phyloP scores from a whole-genome alignment of 495 filamentous ascomycete species.

The Tuber melanosporum region DNA sequence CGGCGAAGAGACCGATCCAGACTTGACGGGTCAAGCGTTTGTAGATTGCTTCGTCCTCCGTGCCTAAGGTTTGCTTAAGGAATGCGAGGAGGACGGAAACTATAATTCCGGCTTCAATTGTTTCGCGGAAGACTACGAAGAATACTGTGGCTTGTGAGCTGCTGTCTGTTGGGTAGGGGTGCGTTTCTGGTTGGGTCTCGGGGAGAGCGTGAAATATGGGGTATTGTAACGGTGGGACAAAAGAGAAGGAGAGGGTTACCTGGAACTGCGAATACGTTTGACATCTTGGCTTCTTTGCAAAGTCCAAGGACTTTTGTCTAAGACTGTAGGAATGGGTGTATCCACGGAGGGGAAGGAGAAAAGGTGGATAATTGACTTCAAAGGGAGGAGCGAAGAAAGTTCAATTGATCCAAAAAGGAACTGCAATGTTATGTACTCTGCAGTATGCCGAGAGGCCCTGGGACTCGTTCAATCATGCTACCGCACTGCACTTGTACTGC shows the following conservation, averaged over 20 bases:
- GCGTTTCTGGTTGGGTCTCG: neutral
- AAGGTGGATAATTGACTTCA: neutral
- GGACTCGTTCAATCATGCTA: neutral
- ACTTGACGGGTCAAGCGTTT: slow-evolving; percentile 54
- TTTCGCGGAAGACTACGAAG: slow-evolving; percentile 69
- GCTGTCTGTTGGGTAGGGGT: neutral
- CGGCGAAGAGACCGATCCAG: slow-evolving; percentile 54
- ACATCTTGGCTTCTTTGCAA: slow-evolving; percentile 31
- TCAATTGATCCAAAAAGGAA: neutral
- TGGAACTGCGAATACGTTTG: slow-evolving; percentile 46
- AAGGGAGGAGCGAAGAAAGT: neutral
- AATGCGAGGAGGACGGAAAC: slow-evolving; percentile 66
- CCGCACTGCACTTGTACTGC: neutral
- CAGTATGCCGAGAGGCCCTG: neutral
- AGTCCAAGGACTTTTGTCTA: neutral
- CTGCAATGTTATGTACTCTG: neutral
- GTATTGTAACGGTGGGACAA: neutral
- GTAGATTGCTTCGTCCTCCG: slow-evolving; percentile 41
- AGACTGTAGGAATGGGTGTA: neutral
- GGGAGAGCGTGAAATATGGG: neutral
- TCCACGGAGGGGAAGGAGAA: neutral
- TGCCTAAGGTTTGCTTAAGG: slow-evolving; percentile 56
- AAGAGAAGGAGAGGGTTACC: slow-evolving; percentile 35
- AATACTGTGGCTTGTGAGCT: slow-evolving; percentile 48
- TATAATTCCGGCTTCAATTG: slow-evolving; percentile 61